These are phyloP conservation scores for Macrolepiota albuminosa DNA, from an alignment of 768 basidiomycete genomes.

Conservation along the genomic window DNA sequence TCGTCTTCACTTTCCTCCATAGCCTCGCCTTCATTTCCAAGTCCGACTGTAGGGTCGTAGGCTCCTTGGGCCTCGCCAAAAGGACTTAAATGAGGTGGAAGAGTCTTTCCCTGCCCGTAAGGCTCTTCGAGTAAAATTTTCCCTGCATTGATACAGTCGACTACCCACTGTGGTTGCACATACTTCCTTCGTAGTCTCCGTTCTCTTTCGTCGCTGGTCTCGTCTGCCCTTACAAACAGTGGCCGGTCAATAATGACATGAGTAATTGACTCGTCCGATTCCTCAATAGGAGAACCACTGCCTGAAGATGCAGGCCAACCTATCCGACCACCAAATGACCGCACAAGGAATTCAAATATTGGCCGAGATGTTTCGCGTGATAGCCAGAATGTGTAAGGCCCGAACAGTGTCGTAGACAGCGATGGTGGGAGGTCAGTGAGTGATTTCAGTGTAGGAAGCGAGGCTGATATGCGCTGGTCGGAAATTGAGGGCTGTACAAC, in stretches of 20 bases:
- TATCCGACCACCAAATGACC: constrained; percentile 87
- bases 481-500: constrained; percentile 53
- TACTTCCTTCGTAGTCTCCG: constrained; percentile 70
- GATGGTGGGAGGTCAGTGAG: constrained; percentile 58
- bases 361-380: constrained; percentile 89
- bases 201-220: constrained; percentile 55
- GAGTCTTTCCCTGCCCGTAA: constrained; percentile 78
- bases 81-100: constrained; percentile 95
- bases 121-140: constrained; percentile 80
- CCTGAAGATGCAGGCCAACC: constrained; percentile 87
- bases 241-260: constrained; percentile 96
- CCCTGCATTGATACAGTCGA: constrained; percentile 89
- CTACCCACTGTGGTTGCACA: constrained; percentile 97
- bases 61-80: constrained; percentile 82
- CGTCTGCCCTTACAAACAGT: constrained; percentile 39
- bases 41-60: constrained; percentile 57
- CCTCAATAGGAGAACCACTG: constrained; percentile 73
- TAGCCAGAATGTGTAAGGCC: constrained; percentile 86
- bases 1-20: constrained; percentile 27
- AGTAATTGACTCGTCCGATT: constrained; percentile 80
- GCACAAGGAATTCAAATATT: constrained; percentile 91
- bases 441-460: constrained; percentile 67
- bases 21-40: constrained; percentile 27
- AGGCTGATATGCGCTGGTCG: constrained; percentile 35
- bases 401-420: constrained; percentile 62